phyloP scores from a whole-genome alignment of 2,329 filamentous ascomycete species.

The Penicillium sp. region DNA sequence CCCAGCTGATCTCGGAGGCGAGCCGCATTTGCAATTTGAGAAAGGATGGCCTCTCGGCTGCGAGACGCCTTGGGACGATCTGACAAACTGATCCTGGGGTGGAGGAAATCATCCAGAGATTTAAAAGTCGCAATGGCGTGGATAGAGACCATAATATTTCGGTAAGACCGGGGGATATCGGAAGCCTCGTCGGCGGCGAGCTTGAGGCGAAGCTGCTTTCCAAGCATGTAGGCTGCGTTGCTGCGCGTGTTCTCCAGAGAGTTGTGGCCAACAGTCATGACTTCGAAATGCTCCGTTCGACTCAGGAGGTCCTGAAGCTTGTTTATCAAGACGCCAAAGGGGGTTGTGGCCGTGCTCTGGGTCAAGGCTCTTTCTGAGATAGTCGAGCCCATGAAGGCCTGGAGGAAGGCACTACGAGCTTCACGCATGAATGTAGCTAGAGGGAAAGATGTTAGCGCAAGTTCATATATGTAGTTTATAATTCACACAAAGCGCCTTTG shows the following conservation, averaged over 20 bases:
- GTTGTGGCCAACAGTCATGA: slow-evolving; percentile 92
- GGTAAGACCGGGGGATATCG: slow-evolving; percentile 83
- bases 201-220: slow-evolving; percentile 90
- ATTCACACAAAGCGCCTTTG: not conserved
- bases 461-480: not conserved
- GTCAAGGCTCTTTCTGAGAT: slow-evolving; percentile 64
- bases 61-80: slow-evolving; percentile 72
- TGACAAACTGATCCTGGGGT: slow-evolving; percentile 81
- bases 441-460: slow-evolving; percentile 1
- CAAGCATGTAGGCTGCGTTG: slow-evolving; percentile 93
- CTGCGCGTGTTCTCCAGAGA: slow-evolving; percentile 87
- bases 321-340: slow-evolving; percentile 87
- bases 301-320: slow-evolving; percentile 96
- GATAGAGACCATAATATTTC: slow-evolving; percentile 97
- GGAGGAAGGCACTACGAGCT: slow-evolving; percentile 82
- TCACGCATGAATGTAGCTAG: slow-evolving; percentile 43
- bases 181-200: slow-evolving; percentile 85
- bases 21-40: slow-evolving; percentile 73
- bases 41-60: slow-evolving; percentile 67
- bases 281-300: slow-evolving; percentile 96
- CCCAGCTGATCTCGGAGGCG: slow-evolving; percentile 60
- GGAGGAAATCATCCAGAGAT: slow-evolving; percentile 90
- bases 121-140: slow-evolving; percentile 99
- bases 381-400: slow-evolving; percentile 85
- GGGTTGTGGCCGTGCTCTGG: slow-evolving; percentile 73